These are phyloP conservation scores for Arabidopsis suecica DNA, from an alignment of 345 rosid species.

Conservation along the genomic window DNA sequence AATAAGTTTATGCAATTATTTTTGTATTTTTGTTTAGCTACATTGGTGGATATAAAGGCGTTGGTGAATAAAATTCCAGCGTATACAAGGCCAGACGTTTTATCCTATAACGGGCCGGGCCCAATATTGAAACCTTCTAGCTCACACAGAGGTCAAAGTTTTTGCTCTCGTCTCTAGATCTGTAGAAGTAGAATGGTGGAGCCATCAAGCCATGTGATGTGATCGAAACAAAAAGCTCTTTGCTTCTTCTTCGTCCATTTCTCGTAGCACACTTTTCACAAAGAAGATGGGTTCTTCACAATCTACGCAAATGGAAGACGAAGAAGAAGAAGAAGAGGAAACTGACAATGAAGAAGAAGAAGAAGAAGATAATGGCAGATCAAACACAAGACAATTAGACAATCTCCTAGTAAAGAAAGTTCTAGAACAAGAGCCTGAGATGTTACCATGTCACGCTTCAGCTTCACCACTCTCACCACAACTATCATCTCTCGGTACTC, in stretches of 20 bases:
- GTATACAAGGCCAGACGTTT: too few relatives aligned
- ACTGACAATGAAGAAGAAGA: constrained; percentile 54
- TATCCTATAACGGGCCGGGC: not conserved
- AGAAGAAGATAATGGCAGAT: constrained; percentile 40
- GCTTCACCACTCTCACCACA: constrained; percentile 96
- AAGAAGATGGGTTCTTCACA: constrained; percentile 71
- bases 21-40: too few relatives aligned
- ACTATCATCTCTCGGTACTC: constrained; percentile 85
- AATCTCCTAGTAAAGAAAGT: constrained; percentile 74
- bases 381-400: constrained; percentile 42
- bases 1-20: too few relatives aligned
- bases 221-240: constrained; percentile 23
- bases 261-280: constrained; percentile 4
- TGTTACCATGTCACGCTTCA: constrained; percentile 88
- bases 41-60: too few relatives aligned
- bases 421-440: constrained; percentile 87
- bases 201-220: constrained; percentile 19
- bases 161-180: constrained; percentile 21
- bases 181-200: constrained; percentile 17
- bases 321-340: constrained; percentile 58
- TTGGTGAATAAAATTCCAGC: too few relatives aligned
- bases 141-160: not conserved
- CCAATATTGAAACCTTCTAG: not conserved
- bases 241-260: constrained; percentile 2
- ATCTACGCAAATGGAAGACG: constrained; percentile 59